These are phyloP conservation scores for Trypanosoma congolense DNA, from an alignment of 208 protist species.

Conservation along the genomic window DNA sequence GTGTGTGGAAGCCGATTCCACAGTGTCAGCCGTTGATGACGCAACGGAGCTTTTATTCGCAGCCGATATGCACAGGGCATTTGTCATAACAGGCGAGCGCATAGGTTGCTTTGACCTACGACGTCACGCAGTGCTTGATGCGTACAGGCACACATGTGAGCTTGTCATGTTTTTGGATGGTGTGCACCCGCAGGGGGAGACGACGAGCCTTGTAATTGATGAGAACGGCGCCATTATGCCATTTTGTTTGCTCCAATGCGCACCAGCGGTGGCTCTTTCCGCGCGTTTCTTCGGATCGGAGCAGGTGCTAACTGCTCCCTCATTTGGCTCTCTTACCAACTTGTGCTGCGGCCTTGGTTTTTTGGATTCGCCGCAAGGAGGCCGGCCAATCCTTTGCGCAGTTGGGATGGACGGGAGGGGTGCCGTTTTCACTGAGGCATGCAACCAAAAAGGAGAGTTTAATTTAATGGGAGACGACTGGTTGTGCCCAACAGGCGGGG, in stretches of 20 bases:
- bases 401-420: slow-evolving; percentile 67
- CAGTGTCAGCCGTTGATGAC: not conserved
- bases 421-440: slow-evolving; percentile 29
- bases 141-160: slow-evolving; percentile 39
- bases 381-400: slow-evolving; percentile 28
- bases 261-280: slow-evolving; percentile 21
- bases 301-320: slow-evolving; percentile 10
- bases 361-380: slow-evolving; percentile 22
- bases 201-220: slow-evolving; percentile 40
- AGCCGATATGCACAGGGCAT: slow-evolving; percentile 30
- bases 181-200: slow-evolving; percentile 8
- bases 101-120: slow-evolving; percentile 54
- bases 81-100: slow-evolving; percentile 39
- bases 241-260: slow-evolving; percentile 22
- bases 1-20: slow-evolving; percentile 19
- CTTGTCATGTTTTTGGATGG: slow-evolving; percentile 27
- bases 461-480: slow-evolving; percentile 19
- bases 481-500: slow-evolving; percentile 13
- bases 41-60: slow-evolving; percentile 49
- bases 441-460: slow-evolving; percentile 7
- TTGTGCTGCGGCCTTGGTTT: slow-evolving; percentile 35
- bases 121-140: slow-evolving; percentile 11
- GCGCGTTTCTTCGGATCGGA: slow-evolving; percentile 33
- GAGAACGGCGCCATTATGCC: slow-evolving; percentile 62
- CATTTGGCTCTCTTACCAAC: slow-evolving; percentile 48